Base-by-base conservation (phyloP, 106 monocot species). In the Apostasia ramifera region DNA sequence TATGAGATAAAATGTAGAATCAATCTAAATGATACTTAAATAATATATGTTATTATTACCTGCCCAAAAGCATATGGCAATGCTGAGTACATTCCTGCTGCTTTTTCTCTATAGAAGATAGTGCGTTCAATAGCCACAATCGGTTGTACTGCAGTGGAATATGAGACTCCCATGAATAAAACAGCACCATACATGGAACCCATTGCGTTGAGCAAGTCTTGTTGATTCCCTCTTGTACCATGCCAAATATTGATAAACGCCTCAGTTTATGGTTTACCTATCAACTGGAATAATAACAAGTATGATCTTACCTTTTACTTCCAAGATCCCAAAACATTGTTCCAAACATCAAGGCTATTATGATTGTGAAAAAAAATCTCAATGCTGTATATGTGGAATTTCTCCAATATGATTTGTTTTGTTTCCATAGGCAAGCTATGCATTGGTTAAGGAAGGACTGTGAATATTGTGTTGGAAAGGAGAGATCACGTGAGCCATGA, bases 61-160 rank as follows among this genome's bases (percentile, higher is more conserved):
- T 90, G 85, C 44, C 76, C 85, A 37, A 73, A 70, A 40, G 89
- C 83, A 63, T 90, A 90, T 4, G 89, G 85, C 89, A 26, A 26
- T 26, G 26, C 26, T 26, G 26, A 26, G 26, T 26, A 26, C 26
- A 26, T 26, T 26, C 26, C 89, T 8, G 89, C 89, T 14, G 80
- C 82, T 50, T 61, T 90, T 60, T 89, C 89, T 66, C 85, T 74
- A 49, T 90, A 90, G 55, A 90, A 85, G 0, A 90, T 85, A 1
- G 85, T 81, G 44, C 89, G 63, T 70, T 90, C 89, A n/a, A 78
- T 58, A 69, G 80, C 82, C 2, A 90, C 85, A 40, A 90, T 59
- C 8, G 89, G 89, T 43, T 83, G 90, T 6, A 90, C 83, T 2
- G 78, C 72, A 45, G 63, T 57, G 13, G 64, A 15, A 76, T 90